Conservation (phyloP, 768 basidiomycete species). For the Lactarius hatsudake region DNA sequence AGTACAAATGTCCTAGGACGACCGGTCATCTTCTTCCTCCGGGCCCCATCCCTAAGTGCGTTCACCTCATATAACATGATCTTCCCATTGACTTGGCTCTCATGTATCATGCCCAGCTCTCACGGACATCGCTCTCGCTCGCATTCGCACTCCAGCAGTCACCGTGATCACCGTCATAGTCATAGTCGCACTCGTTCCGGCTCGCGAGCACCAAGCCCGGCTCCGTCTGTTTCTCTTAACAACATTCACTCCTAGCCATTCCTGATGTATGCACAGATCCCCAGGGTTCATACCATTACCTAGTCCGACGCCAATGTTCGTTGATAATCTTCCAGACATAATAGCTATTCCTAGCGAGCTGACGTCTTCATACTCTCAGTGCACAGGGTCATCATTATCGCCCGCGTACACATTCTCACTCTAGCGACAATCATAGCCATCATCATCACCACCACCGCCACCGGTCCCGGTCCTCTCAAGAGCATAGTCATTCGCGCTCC, state of each 20-base stretch:
- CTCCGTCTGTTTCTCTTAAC: slow-evolving; percentile 6
- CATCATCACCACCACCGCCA: slow-evolving; percentile 1
- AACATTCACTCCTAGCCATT: background rate
- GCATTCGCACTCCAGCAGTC: slow-evolving; percentile 4
- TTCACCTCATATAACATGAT: background rate
- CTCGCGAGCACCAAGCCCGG: slow-evolving; percentile 10
- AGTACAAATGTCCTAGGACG: background rate
- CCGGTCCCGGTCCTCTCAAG: background rate
- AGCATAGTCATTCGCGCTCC: slow-evolving; percentile 8
- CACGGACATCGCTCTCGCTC: slow-evolving; percentile 2
- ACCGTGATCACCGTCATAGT: background rate
- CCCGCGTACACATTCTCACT: slow-evolving; percentile 22
- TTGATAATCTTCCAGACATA: background rate
- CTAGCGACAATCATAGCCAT: slow-evolving; percentile 2
- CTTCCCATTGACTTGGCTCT: background rate
- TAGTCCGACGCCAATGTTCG: slow-evolving; percentile 6
- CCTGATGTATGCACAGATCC: background rate
- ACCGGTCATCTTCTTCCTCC: slow-evolving; percentile 7
- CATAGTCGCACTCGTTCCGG: background rate
- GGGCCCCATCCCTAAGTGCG: slow-evolving; percentile 12
- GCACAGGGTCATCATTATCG: slow-evolving; percentile 30
- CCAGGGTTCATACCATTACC: background rate
- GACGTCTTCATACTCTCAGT: slow-evolving; percentile 7
- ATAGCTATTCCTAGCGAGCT: background rate
- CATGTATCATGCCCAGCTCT: slow-evolving; percentile 1